A percentile compares a stretch with the other conserved stretches of the same genome.
phyloP scores from a whole-genome alignment of 2,329 filamentous ascomycete species.

The Epichloe brachyelytri region DNA sequence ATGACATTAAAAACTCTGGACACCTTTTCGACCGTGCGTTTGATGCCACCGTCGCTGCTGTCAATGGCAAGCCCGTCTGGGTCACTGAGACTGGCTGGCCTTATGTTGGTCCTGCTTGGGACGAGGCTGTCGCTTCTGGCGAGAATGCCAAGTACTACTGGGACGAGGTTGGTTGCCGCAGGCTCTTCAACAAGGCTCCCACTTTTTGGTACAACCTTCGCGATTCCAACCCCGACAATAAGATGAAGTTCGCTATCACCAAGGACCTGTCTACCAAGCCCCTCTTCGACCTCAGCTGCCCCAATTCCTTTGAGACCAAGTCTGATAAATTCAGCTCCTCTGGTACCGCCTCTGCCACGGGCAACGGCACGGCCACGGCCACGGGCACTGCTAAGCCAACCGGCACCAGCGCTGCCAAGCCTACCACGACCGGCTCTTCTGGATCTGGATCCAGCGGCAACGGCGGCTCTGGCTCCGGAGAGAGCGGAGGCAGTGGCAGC shows the following conservation, averaged over 20 bases:
- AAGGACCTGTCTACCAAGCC: slow-evolving; percentile 38
- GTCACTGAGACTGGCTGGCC: slow-evolving; percentile 58
- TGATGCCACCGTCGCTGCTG: slow-evolving; percentile 30
- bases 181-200: slow-evolving; percentile 40
- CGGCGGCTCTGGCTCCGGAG: slow-evolving; percentile 7
- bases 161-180: slow-evolving; percentile 45
- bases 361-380: slow-evolving; percentile 1
- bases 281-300: slow-evolving; percentile 41
- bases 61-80: slow-evolving; percentile 42
- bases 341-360: neutral
- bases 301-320: slow-evolving; percentile 25
- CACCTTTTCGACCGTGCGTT: slow-evolving; percentile 41
- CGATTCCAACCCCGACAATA: slow-evolving; percentile 47
- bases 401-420: slow-evolving; percentile 1
- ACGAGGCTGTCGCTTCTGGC: slow-evolving; percentile 39
- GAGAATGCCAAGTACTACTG: slow-evolving; percentile 53
- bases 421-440: slow-evolving; percentile 3
- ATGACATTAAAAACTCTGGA: slow-evolving; percentile 41
- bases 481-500: slow-evolving; percentile 1
- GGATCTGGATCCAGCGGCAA: neutral
- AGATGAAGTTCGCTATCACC: slow-evolving; percentile 44
- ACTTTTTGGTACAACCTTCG: slow-evolving; percentile 51
- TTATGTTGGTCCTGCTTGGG: slow-evolving; percentile 37
- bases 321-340: slow-evolving; percentile 10
- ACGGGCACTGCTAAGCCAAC: slow-evolving; percentile 3